Evolutionary conservation across 2,329 filamentous ascomycete species (phyloP).

Genomic region (Xylaria multiplex): DNA sequence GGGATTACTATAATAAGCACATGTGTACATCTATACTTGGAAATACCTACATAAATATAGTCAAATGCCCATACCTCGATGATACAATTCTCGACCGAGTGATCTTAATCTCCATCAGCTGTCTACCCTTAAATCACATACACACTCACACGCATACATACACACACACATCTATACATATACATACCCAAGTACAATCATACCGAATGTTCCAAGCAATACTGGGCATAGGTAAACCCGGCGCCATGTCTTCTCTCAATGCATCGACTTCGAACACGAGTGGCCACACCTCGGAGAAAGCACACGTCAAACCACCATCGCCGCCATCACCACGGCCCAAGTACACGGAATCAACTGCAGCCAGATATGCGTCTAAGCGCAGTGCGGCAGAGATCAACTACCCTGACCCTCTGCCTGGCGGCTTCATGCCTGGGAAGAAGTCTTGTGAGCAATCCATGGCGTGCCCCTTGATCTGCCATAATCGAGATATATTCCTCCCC

Average conservation of each 20-base stretch:
- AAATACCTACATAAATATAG: constrained; percentile 7
- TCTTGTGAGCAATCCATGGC: constrained; percentile 24
- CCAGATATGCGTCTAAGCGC: constrained; percentile 32
- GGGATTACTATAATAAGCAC: constrained; percentile 1
- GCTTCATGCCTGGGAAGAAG: constrained; percentile 47
- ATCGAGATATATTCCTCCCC: background rate
- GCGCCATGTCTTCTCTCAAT: constrained; percentile 20
- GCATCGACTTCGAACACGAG: constrained; percentile 4
- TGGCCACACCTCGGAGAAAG: constrained; percentile 21
- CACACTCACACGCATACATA: too few species aligned
- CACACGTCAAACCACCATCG: constrained; percentile 1
- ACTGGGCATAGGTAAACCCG: constrained; percentile 5
- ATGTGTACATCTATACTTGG: background rate
- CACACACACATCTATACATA: background rate
- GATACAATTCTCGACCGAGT: background rate
- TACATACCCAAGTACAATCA: background rate
- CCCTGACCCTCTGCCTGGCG: constrained; percentile 43
- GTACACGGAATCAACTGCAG: constrained; percentile 25
- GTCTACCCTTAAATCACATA: background rate
- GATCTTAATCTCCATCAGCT: background rate
- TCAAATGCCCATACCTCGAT: background rate
- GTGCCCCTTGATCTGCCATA: background rate
- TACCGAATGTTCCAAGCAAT: constrained; percentile 20
- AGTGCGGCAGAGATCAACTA: constrained; percentile 42
- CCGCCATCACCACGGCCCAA: background rate